Evolutionary conservation across 768 basidiomycete species (phyloP), one percentile per base, ranked within the genome.

Genomic region (Collybia nuda): DNA sequence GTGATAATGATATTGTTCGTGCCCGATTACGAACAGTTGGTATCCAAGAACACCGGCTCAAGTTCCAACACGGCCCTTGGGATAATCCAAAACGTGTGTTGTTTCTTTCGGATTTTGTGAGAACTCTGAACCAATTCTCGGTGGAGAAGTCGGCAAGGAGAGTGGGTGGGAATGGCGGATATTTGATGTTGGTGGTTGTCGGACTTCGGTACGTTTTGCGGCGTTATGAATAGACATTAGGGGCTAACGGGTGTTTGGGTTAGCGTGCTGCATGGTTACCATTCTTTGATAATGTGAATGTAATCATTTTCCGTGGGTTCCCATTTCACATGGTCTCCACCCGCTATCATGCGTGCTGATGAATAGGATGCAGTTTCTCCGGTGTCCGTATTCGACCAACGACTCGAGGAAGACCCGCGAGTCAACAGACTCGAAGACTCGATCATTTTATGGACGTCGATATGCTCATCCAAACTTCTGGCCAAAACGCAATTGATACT

Each of bases 221-320:
- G 85, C 88, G 90, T 35, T 71, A 80, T 17, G 85, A 85, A 0
- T 92, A 90, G 90, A 69, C 88, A 17, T 85, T 88, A 0, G 32
- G 32, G 32, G 32, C 32, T 32, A 32, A 32, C 9, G 32, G 9
- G 32, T 6, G 32, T 32, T 9, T 32, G 32, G 28, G 32, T 0
- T 59, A 90, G 85, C 88, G 90, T 35, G 71, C 81, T 18, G 85
- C 85, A 0, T 92, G 90, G 90, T 69, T 88, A 17, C 86, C 88
- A 0, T 92, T 83, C 67, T 91, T 92, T 60, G 85, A 90, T 46
- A 80, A 85, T 58, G 85, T 85, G 39, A 81, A 89, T 55, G 86
- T 85, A 2, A 83, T 92, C 61, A 88, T 92, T 48, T 91, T 92
- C 68, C 73, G 75, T 76, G 39, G 39, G 67, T 69, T 40, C 36